Conservation (phyloP, 2,329 filamentous ascomycete species). For the Botrytis porri region DNA sequence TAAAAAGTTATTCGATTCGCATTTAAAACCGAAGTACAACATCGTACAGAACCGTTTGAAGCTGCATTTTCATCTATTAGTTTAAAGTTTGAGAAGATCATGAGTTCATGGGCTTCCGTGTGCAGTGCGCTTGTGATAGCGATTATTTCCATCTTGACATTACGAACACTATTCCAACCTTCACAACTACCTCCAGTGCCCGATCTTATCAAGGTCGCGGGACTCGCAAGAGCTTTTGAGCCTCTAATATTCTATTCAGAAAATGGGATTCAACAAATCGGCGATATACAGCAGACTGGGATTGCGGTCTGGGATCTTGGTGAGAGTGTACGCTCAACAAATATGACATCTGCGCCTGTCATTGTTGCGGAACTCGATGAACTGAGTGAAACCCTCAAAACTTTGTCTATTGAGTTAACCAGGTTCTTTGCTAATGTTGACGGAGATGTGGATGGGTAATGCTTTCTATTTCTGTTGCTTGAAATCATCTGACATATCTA, state of each 20-base stretch:
- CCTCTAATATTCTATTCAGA: conserved; percentile 94
- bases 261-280: conserved; percentile 79
- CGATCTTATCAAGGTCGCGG: conserved; percentile 86
- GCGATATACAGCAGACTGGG: conserved; percentile 84
- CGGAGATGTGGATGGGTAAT: conserved; percentile 79
- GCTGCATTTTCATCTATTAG: conserved; percentile 63
- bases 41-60: conserved; percentile 81
- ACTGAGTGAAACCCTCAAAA: conserved; percentile 80
- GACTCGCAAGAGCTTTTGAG: conserved; percentile 86
- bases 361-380: conserved; percentile 85
- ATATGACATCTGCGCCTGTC: conserved; percentile 83
- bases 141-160: conserved; percentile 61
- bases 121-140: conserved; percentile 59
- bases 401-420: conserved; percentile 78
- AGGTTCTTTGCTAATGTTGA: conserved; percentile 93
- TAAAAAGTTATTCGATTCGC: conserved; percentile 79
- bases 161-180: conserved; percentile 67
- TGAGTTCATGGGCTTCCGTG: conserved; percentile 67
- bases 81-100: conserved; percentile 57
- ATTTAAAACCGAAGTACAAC: conserved; percentile 81
- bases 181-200: conserved; percentile 64
- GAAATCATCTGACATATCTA: conserved; percentile 38
- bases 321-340: conserved; percentile 83
- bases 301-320: conserved; percentile 93
- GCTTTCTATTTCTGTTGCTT: conserved; percentile 30